Base-by-base conservation (phyloP, 352 stramenopile species). In the Phytophthora pluvialis region DNA sequence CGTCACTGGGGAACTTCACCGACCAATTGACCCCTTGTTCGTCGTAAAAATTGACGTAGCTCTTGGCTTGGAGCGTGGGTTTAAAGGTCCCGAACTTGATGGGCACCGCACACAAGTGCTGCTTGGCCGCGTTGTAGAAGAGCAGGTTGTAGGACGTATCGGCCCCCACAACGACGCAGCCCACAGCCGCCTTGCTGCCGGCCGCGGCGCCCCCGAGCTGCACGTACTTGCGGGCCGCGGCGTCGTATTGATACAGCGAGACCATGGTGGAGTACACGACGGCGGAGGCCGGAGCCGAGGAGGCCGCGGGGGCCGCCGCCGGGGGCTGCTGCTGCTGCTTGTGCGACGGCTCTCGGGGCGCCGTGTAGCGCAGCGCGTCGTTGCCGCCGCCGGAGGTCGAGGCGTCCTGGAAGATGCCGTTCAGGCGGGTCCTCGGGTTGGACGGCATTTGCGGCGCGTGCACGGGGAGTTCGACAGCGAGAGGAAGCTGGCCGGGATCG, bases 11-110 rank as follows among this genome's bases (percentile, higher is more conserved):
- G 48, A 90, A 94, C 57, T 90, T 89, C n/a, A 89, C 68, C 28
- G 81, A 91, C 83, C 83, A 94, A 63, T 94, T 94, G 2, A 59
- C 60, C 3, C 71, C 71, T 16, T 84, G 75, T 7, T 88, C 80
- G 53, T 94, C 86, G 68, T 94, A 94, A 56, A 94, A 90, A 49
- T 91, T 94, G n/a, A 94, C 70, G 53, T 92, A 94, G 57, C 80
- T 75, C 48, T 91, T 91, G 4, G 86, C 75, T 58, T 94, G 86
- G 25, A 92, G 64, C 3, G 81, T 91, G 6, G 80, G 80, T 35
- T 88, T 87, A 60, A 89, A 85, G 4, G 60, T 70, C n/a, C 62
- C 48, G 36, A 85, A 72, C 33, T 77, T 84, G 31, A 91, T 47
- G 16, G 81, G 78, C 5, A 89, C 58, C 8, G 80, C 67, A 43